phyloP scores from a whole-genome alignment of 2,329 filamentous ascomycete species.

The Beauveria sp. region DNA sequence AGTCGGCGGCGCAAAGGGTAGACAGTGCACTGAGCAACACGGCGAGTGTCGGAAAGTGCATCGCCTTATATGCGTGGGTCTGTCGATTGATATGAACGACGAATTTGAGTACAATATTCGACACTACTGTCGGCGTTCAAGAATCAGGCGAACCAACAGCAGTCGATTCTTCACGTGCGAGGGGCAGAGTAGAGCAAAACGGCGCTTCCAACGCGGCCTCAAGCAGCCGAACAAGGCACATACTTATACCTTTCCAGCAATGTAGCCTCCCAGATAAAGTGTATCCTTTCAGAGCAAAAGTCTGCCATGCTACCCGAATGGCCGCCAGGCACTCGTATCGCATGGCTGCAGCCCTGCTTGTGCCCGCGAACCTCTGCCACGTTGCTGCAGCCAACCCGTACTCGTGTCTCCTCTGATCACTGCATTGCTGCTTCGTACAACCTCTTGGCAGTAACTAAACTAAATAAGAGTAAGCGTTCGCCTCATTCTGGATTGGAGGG shows the following conservation, averaged over 20 bases:
- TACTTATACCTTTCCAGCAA: not conserved
- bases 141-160: not conserved
- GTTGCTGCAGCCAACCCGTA: not conserved
- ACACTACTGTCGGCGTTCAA: not conserved
- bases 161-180: not conserved
- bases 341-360: not conserved
- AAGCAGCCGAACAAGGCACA: not conserved
- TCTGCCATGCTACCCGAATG: not conserved
- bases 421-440: not conserved
- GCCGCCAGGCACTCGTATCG: not conserved
- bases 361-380: too few relatives aligned
- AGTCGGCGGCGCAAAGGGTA: not conserved
- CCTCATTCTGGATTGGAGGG: not conserved
- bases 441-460: not conserved
- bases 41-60: not conserved
- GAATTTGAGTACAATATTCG: not conserved
- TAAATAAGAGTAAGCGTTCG: not conserved
- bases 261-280: too few relatives aligned
- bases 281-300: not conserved
- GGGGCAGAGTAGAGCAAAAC: not conserved
- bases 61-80: not conserved
- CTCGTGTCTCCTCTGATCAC: not conserved
- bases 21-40: not conserved
- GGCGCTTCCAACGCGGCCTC: not conserved
- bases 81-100: not conserved